A percentile compares a stretch with the other conserved stretches of the same genome.
These are phyloP conservation scores for Waltiozyma sp. DNA, from an alignment of 1,139 yeast genomes.

Conservation along the genomic window DNA sequence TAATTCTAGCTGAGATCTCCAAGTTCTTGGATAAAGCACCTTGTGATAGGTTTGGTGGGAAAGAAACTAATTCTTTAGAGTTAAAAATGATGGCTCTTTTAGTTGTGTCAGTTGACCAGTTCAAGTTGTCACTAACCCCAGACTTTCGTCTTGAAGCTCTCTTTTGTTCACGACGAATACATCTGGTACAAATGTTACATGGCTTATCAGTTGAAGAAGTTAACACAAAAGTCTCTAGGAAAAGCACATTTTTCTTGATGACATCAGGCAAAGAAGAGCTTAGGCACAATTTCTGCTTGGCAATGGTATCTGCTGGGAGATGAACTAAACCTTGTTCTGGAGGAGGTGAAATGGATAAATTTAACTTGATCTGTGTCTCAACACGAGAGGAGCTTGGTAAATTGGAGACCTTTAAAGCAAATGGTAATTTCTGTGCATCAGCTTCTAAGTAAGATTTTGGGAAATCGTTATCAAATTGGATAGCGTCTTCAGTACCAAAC, in stretches of 20 bases:
- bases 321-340: constrained; percentile 65
- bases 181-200: constrained; percentile 74
- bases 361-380: constrained; percentile 85
- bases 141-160: constrained; percentile 83
- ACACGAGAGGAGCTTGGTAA: constrained; percentile 79
- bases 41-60: constrained; percentile 44
- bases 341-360: constrained; percentile 56
- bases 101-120: constrained; percentile 66
- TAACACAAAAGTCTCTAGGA: constrained; percentile 56
- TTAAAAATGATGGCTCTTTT: constrained; percentile 84
- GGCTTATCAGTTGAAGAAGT: constrained; percentile 34
- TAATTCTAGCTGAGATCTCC: constrained; percentile 76
- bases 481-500: constrained; percentile 34
- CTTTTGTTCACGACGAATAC: constrained; percentile 85
- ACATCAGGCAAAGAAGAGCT: constrained; percentile 32
- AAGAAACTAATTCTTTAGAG: constrained; percentile 74
- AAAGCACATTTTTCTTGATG: constrained; percentile 42
- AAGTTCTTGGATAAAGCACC: constrained; percentile 31
- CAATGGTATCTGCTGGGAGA: constrained; percentile 76
- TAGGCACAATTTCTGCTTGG: constrained; percentile 73
- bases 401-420: constrained; percentile 43
- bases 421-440: constrained; percentile 34
- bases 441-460: constrained; percentile 16
- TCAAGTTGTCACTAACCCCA: constrained; percentile 56
- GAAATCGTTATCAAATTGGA: constrained; percentile 13